Base-by-base conservation (phyloP, 1,284 basidiomycete species). In the Takashimella koratensis region DNA sequence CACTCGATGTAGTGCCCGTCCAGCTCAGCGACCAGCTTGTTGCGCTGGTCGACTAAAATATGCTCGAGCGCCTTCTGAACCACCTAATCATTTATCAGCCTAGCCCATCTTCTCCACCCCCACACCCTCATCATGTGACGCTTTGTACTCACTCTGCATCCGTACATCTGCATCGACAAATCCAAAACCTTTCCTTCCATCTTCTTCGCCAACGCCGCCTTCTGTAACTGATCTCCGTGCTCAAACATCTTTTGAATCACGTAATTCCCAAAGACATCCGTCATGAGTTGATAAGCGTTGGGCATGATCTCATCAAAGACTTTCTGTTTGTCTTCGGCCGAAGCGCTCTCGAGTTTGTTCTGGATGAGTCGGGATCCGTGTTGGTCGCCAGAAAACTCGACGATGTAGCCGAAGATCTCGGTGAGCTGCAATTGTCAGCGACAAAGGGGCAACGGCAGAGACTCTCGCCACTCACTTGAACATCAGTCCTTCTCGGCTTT, bases 251-350 rank as follows among this genome's bases (percentile, higher is more conserved):
- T 97, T 75, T 98, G 95, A 54, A 97, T 85, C 66, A 89, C 85
- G 78, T 97, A 98, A 79, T 98, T 98, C 54, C 95, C 95, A 71
- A 97, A 98, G 42, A 98, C 91, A 68, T 98, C 93, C 61, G 87
- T 87, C 69, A 95, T 90, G 52, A 98, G 81, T 58, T 86, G 83
- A 46, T 90, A 76, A 2, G 86, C 82, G 66, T 86, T 84, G 11
- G 92, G 90, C 43, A 90, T 81, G 60, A 98, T 88, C 77, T 98
- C 96, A 51, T 89, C 85, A 63, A 95, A 98, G n/a, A 97, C 80
- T 30, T 78, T 75, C 62, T 89, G 84, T 68, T 85, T 87, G 63
- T 91, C 90, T 60, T 91, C 88, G 42, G 81, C 81, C 3, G 82
- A 80, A 5, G 89, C 87, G 3, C 79, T 81, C 75, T 90, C 87